Evolutionary conservation across 495 filamentous ascomycete species (phyloP).

Genomic region (Talaromyces borbonicus): DNA sequence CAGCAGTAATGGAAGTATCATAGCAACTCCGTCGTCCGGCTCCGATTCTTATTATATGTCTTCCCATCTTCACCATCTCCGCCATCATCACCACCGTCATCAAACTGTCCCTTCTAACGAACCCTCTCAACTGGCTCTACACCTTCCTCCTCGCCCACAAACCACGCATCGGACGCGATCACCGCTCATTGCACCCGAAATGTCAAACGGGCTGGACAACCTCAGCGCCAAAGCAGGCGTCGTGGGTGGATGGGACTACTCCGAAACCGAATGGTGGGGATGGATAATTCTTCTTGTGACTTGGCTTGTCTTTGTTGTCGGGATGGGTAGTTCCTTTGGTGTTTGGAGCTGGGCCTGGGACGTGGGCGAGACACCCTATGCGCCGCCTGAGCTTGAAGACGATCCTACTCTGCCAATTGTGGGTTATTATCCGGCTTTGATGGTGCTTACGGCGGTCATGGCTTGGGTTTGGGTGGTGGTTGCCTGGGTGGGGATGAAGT

Average conservation of each 20-base stretch:
- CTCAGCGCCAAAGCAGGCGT: slow-evolving; percentile 13
- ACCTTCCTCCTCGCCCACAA: neutral
- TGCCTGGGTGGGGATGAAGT: slow-evolving; percentile 99
- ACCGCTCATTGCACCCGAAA: slow-evolving; percentile 38
- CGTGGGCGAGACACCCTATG: slow-evolving; percentile 91
- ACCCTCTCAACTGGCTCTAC: slow-evolving; percentile 2
- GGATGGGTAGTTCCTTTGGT: slow-evolving; percentile 91
- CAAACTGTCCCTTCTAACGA: slow-evolving; percentile 10
- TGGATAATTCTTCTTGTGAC: slow-evolving; percentile 84
- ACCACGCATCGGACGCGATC: slow-evolving; percentile 49
- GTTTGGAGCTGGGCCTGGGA: slow-evolving; percentile 99
- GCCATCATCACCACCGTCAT: slow-evolving; percentile 8
- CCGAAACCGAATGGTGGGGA: slow-evolving; percentile 93
- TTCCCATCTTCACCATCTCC: slow-evolving; percentile 19
- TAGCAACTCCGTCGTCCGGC: slow-evolving; percentile 42
- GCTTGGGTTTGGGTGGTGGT: slow-evolving; percentile 97
- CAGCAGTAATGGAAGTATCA: slow-evolving; percentile 15
- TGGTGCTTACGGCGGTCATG: slow-evolving; percentile 90
- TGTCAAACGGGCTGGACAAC: neutral
- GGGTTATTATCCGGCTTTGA: slow-evolving; percentile 91
- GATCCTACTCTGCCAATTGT: slow-evolving; percentile 89
- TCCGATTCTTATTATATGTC: slow-evolving; percentile 59
- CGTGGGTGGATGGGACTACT: slow-evolving; percentile 65
- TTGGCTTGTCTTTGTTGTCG: slow-evolving; percentile 89
- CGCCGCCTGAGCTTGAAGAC: slow-evolving; percentile 85